Percentiles rank a stretch among this genome's conserved stretches.
Conservation (phyloP, 768 basidiomycete species). For the Auriscalpium vulgare region DNA sequence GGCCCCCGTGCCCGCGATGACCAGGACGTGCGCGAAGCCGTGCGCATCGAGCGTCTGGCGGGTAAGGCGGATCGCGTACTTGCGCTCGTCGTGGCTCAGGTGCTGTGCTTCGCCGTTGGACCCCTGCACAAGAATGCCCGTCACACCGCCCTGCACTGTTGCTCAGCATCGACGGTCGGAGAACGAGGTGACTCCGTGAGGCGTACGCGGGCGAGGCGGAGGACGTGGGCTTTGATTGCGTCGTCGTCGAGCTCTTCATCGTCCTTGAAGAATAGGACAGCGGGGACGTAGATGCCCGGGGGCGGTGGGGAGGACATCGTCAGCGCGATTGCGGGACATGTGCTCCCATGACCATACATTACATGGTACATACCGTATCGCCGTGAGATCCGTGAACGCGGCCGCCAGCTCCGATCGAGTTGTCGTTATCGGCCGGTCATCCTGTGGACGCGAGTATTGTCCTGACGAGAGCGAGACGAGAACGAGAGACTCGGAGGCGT, state of each 20-base stretch:
- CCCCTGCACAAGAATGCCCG: slow-evolving; percentile 66
- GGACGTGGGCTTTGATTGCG: slow-evolving; percentile 60
- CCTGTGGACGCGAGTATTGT: too few species aligned
- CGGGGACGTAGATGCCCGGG: slow-evolving; percentile 69
- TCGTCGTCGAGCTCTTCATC: slow-evolving; percentile 64
- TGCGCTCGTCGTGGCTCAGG: slow-evolving; percentile 65
- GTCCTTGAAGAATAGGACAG: slow-evolving; percentile 64
- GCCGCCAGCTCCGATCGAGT: too few species aligned
- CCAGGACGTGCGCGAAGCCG: slow-evolving; percentile 55
- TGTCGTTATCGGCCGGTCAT: too few species aligned
- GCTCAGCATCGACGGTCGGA: background rate
- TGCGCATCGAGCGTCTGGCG: slow-evolving; percentile 65
- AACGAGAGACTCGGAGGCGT: too few species aligned
- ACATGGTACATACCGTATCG: too few species aligned
- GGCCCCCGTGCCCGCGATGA: slow-evolving; percentile 82
- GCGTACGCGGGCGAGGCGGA: slow-evolving; percentile 61
- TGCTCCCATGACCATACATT: too few species aligned
- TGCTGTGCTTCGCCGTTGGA: slow-evolving; percentile 75
- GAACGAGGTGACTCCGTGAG: background rate
- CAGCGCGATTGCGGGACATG: too few species aligned
- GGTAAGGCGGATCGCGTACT: slow-evolving; percentile 51
- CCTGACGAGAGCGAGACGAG: too few species aligned
- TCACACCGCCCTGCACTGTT: slow-evolving; percentile 52
- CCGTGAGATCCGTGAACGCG: too few species aligned
- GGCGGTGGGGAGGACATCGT: slow-evolving; percentile 36